Base-by-base conservation (phyloP, 345 rosid genomes). In the Gossypium anomalum region DNA sequence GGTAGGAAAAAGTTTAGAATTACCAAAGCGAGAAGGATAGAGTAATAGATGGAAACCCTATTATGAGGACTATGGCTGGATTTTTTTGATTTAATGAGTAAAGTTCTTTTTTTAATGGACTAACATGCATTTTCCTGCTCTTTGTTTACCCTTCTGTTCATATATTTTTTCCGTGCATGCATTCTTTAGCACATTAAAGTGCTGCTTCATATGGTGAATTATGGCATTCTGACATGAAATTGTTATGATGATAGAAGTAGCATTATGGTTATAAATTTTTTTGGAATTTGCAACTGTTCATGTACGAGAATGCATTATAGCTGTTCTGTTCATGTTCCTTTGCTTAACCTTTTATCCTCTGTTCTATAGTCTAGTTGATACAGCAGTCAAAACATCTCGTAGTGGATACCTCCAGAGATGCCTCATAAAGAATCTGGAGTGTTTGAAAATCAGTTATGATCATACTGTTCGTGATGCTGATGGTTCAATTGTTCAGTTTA, bases 341-440 rank as follows among this genome's bases (percentile, higher is more conserved):
- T 58, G 77, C 7, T 23, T 76, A 29, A 80, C 67, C 67, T 49
- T 68, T 75, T 68, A 22, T 81, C 58, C 68, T 72, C 78, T 75
- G 67, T 73, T 73, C 29, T 76, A 49, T 80, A 95, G 99, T 86
- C 86, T 95, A 70, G 99, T 95, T 80, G 98, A 95, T 79, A 95
- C 99, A 49, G 98, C 99, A 45, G 99, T 95, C 72, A 95, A 95
- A 82, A 95, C 99, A 81, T 95, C 99, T 66, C 97, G 99, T 67
- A 95, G 99, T 90, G 99, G 99, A 53, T 95, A 95, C 87, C 90
- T 95, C 61, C 99, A 95, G 78, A 91, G 99, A 80, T 95, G 99
- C 82, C 86, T 95, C 43, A 90, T 95, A 78, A 95, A 95, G 84
- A 95, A 95, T 82, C 96, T 95, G 7, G 99, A 95, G 86, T 83